Percentiles rank a stretch among this genome's conserved stretches.
phyloP scores from a whole-genome alignment of 208 protist genomes.

The Trypanosoma caninum region DNA sequence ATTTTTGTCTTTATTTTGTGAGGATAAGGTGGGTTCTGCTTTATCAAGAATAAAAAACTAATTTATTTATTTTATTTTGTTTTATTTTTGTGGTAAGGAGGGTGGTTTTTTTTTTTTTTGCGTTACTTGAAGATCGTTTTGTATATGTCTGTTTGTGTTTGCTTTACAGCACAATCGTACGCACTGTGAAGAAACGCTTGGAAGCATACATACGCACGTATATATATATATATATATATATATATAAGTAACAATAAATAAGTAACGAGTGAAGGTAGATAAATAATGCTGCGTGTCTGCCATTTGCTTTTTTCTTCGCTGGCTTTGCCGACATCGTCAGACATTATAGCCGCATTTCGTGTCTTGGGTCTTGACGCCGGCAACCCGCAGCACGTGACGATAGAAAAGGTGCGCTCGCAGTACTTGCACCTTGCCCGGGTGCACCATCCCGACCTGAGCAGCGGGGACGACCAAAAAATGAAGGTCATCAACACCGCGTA shows the following conservation, averaged over 20 bases:
- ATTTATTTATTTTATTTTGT: too few relatives aligned
- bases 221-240: neutral
- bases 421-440: conserved; percentile 84
- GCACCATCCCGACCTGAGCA: conserved; percentile 87
- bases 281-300: conserved; percentile 2
- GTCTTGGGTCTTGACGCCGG: conserved; percentile 56
- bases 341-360: conserved; percentile 67
- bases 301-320: conserved; percentile 7
- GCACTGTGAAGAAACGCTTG: too few relatives aligned
- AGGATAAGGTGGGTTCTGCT: too few relatives aligned
- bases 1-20: too few relatives aligned
- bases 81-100: too few relatives aligned
- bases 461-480: conserved; percentile 84
- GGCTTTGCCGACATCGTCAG: conserved; percentile 29
- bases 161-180: too few relatives aligned
- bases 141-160: too few relatives aligned
- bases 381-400: conserved; percentile 27
- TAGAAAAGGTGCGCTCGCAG: conserved; percentile 56
- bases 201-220: too few relatives aligned
- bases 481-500: conserved; percentile 89
- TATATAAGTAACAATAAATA: too few relatives aligned
- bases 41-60: too few relatives aligned
- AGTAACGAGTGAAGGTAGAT: neutral
- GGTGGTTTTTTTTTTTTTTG: too few relatives aligned
- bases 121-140: too few relatives aligned